Percentiles rank a stretch among this genome's conserved stretches.
Evolutionary conservation across 805 yeast species (phyloP).

Genomic region (Dipodascopsis tothii): DNA sequence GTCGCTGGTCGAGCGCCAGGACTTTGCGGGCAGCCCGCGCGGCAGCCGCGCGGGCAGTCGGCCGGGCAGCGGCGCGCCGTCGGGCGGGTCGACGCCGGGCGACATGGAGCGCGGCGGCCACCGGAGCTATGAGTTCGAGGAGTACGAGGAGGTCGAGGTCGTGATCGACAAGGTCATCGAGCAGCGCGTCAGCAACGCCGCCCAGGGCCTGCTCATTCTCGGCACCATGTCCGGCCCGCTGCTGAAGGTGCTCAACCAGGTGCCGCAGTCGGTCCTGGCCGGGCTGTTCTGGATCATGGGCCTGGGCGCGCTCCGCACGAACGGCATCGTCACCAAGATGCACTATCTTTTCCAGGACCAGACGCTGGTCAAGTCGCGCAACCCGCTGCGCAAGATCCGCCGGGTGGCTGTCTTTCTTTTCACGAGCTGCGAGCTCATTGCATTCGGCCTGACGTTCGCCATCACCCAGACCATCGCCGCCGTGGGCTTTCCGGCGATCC

Average conservation of each 20-base stretch:
- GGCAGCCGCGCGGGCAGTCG: not conserved
- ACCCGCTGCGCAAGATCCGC: slow-evolving; percentile 33
- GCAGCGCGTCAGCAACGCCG: slow-evolving; percentile 76
- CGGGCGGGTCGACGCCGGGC: not conserved
- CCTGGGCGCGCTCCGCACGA: slow-evolving; percentile 54
- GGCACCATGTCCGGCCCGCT: slow-evolving; percentile 89
- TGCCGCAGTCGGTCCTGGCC: slow-evolving; percentile 89
- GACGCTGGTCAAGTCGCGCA: slow-evolving; percentile 32
- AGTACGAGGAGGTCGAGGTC: not conserved
- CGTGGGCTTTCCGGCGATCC: slow-evolving; percentile 85
- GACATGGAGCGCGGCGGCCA: not conserved
- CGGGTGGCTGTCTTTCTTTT: slow-evolving; percentile 43
- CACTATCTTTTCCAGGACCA: slow-evolving; percentile 57
- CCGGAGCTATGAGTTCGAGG: not conserved
- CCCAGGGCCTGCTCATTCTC: slow-evolving; percentile 75
- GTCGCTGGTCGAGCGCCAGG: slow-evolving; percentile 3
- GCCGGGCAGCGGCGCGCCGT: too few relatives aligned
- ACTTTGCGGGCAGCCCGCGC: not conserved
- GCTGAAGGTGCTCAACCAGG: slow-evolving; percentile 65
- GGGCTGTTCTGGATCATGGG: slow-evolving; percentile 95
- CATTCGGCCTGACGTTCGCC: slow-evolving; percentile 73
- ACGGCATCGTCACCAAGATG: slow-evolving; percentile 56
- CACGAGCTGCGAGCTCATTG: slow-evolving; percentile 50
- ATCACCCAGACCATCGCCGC: slow-evolving; percentile 85
- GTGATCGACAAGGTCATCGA: slow-evolving; percentile 56